These are phyloP conservation scores for Byssochlamys sp. DNA, from an alignment of 2,329 filamentous ascomycete species.

Conservation along the genomic window DNA sequence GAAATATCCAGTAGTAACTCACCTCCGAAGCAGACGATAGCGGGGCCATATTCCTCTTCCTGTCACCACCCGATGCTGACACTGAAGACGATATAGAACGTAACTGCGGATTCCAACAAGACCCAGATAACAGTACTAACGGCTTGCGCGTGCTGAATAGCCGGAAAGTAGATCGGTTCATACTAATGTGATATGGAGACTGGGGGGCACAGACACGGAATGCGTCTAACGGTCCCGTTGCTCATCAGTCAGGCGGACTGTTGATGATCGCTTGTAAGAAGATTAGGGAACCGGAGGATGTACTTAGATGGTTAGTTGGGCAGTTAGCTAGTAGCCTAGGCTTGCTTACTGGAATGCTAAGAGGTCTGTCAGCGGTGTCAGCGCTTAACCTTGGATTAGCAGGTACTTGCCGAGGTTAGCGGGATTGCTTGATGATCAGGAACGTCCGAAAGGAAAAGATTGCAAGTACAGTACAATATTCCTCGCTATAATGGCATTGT, in stretches of 20 bases:
- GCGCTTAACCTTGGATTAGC: background rate
- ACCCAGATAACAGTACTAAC: background rate
- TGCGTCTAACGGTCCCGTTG: background rate
- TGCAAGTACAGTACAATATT: background rate
- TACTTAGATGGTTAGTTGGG: background rate
- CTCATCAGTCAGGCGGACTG: background rate
- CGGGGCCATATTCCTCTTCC: conserved; percentile 9
- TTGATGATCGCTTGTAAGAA: background rate
- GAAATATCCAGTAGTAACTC: background rate
- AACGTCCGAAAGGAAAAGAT: background rate
- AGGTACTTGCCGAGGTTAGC: background rate
- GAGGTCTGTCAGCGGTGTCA: background rate
- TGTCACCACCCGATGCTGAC: background rate
- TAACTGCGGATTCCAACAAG: background rate
- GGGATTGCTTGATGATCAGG: background rate
- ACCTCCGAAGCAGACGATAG: conserved; percentile 6
- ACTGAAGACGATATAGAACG: background rate
- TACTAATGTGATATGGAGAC: background rate
- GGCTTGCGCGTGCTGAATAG: background rate
- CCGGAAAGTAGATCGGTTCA: background rate
- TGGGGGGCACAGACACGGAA: background rate
- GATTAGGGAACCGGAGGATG: background rate
- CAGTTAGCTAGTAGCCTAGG: no score
- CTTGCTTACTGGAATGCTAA: no score
- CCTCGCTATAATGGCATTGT: background rate